phyloP scores from a whole-genome alignment of 208 protist species.

The Porcisia hertigi region DNA sequence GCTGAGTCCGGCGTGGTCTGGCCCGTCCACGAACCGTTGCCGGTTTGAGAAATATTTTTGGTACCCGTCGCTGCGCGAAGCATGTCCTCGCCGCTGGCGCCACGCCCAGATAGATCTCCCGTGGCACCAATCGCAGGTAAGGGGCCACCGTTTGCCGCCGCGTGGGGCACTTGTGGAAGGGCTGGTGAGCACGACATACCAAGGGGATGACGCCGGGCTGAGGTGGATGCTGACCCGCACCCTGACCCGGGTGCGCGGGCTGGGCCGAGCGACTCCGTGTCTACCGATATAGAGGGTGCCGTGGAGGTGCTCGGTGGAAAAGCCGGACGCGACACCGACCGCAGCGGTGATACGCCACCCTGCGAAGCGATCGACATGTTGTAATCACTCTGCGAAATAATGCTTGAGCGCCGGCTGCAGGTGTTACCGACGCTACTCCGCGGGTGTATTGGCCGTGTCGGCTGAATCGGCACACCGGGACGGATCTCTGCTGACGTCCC shows the following conservation, averaged over 20 bases:
- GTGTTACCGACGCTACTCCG: slow-evolving; percentile 16
- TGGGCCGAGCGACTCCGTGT: slow-evolving; percentile 18
- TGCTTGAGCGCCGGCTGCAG: slow-evolving; percentile 32
- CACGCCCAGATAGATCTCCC: slow-evolving; percentile 1
- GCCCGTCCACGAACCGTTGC: slow-evolving; percentile 6
- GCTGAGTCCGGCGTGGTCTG: background rate
- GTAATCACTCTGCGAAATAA: slow-evolving; percentile 30
- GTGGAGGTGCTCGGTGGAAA: slow-evolving; percentile 26
- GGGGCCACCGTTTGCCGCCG: background rate
- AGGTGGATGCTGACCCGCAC: slow-evolving; percentile 16
- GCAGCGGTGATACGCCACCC: slow-evolving; percentile 26
- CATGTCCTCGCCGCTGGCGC: slow-evolving; percentile 2
- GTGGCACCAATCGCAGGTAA: slow-evolving; percentile 4
- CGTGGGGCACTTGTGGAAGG: slow-evolving; percentile 2
- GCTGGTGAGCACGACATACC: slow-evolving; percentile 4
- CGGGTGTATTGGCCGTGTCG: slow-evolving; percentile 8
- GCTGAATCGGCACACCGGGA: slow-evolving; percentile 11
- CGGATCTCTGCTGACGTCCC: background rate
- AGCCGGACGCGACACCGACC: slow-evolving; percentile 25
- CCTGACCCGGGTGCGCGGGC: slow-evolving; percentile 19
- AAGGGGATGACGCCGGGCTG: slow-evolving; percentile 18
- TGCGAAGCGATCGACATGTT: slow-evolving; percentile 24
- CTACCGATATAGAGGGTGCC: slow-evolving; percentile 23
- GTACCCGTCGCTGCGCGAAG: slow-evolving; percentile 2
- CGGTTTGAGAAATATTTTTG: slow-evolving; percentile 9